phyloP scores from a whole-genome alignment of 345 rosid genomes.

The Luvunga scandens region DNA sequence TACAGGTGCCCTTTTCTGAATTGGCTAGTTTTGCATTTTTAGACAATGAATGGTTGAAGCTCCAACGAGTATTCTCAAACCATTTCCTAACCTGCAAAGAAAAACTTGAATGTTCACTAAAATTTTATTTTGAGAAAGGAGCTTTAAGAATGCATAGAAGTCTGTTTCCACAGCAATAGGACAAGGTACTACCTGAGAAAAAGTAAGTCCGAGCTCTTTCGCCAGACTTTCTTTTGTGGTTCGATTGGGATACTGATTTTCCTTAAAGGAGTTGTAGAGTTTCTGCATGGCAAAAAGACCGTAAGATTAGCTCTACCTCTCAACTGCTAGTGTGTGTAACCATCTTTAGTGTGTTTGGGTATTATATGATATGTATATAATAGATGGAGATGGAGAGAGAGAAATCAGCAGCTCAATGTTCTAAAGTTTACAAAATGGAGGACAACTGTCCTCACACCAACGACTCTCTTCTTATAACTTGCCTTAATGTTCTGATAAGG shows the following conservation, averaged over 20 bases:
- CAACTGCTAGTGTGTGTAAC: neutral
- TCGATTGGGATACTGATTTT: conserved; percentile 71
- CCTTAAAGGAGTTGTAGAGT: conserved; percentile 49
- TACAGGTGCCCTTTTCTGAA: conserved; percentile 23
- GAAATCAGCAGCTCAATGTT: neutral
- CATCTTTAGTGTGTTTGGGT: neutral
- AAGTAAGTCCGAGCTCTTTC: conserved; percentile 57
- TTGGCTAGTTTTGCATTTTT: conserved; percentile 15
- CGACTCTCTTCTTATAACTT: neutral
- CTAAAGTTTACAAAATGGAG: neutral
- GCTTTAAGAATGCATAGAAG: neutral
- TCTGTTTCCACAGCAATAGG: neutral
- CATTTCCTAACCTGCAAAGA: conserved; percentile 67
- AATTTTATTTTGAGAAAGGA: neutral
- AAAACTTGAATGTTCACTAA: neutral
- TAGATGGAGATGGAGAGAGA: neutral
- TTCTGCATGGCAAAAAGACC: conserved; percentile 41
- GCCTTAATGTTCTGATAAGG: neutral
- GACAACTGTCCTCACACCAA: neutral
- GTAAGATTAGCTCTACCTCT: conserved; percentile 5
- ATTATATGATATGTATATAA: neutral
- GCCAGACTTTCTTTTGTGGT: conserved; percentile 57
- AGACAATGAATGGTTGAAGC: conserved; percentile 41
- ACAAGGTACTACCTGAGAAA: conserved; percentile 49
- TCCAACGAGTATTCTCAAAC: conserved; percentile 84